These are phyloP conservation scores for Cyberlindnera sargentensis DNA, from an alignment of 805 yeast genomes.

Conservation along the genomic window DNA sequence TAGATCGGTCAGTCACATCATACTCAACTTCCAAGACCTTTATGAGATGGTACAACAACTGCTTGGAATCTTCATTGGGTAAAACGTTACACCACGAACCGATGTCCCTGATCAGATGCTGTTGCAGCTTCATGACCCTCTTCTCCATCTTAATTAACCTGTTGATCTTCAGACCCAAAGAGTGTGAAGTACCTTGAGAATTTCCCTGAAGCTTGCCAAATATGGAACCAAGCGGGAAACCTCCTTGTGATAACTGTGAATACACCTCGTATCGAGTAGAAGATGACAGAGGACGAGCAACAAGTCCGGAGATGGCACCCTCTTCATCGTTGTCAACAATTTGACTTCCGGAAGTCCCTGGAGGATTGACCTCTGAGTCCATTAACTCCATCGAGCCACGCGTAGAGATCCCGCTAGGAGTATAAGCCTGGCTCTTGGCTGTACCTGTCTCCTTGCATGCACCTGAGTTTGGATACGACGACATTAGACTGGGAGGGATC, in stretches of 20 bases:
- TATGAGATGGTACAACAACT: conserved; percentile 34
- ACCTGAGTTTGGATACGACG: neutral
- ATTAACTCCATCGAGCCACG: conserved; percentile 6
- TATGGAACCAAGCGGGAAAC: conserved; percentile 19
- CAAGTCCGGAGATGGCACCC: conserved; percentile 7
- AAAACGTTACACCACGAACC: conserved; percentile 35
- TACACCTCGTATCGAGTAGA: conserved; percentile 8
- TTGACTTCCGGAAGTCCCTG: neutral
- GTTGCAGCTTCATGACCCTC: conserved; percentile 29
- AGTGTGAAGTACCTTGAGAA: conserved; percentile 20
- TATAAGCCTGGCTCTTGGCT: neutral
- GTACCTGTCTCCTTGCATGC: neutral
- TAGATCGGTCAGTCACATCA: conserved; percentile 28
- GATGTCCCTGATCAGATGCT: conserved; percentile 34
- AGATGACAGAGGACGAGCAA: conserved; percentile 14
- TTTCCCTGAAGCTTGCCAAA: conserved; percentile 18
- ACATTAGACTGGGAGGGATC: neutral
- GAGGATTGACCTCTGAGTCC: neutral
- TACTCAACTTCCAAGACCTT: conserved; percentile 33
- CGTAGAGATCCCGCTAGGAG: conserved; percentile 12
- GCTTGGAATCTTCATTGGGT: conserved; percentile 33
- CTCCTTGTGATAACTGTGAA: conserved; percentile 7
- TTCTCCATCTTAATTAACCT: conserved; percentile 35
- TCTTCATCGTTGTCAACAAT: conserved; percentile 10
- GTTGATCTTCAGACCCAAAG: conserved; percentile 28